Percentiles rank a stretch among this genome's conserved stretches.
Conservation (phyloP, 2,329 filamentous ascomycete genomes). For the Pyricularia pennisetigena region DNA sequence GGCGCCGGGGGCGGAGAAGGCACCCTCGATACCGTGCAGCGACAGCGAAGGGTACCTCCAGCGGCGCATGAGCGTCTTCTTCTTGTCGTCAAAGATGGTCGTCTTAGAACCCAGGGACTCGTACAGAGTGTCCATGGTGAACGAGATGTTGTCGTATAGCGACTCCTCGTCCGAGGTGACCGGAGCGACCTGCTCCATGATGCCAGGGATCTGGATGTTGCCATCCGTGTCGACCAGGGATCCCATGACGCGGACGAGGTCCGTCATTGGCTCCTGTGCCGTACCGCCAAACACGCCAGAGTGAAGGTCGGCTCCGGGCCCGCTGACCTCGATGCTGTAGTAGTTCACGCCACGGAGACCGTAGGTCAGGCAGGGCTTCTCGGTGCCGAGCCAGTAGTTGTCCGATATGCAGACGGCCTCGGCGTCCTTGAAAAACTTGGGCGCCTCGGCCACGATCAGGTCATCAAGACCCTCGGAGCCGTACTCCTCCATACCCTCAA, state of each 20-base stretch:
- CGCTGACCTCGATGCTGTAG: slow-evolving; percentile 85
- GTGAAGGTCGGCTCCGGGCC: slow-evolving; percentile 88
- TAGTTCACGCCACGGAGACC: slow-evolving; percentile 97
- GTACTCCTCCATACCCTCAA: slow-evolving; percentile 99
- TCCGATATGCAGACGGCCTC: slow-evolving; percentile 98
- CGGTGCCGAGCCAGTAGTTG: slow-evolving; percentile 99
- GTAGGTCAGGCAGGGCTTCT: slow-evolving; percentile 97
- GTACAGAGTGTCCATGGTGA: slow-evolving; percentile 93
- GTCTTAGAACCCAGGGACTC: slow-evolving; percentile 86
- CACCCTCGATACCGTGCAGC: slow-evolving; percentile 89
- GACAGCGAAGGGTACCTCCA: slow-evolving; percentile 95
- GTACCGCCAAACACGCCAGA: slow-evolving; percentile 95
- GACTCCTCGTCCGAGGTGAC: slow-evolving; percentile 76
- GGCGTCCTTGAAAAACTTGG: slow-evolving; percentile 89
- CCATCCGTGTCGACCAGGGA: slow-evolving; percentile 82
- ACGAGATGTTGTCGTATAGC: slow-evolving; percentile 84
- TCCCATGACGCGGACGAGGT: slow-evolving; percentile 72
- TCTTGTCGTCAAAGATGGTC: slow-evolving; percentile 79
- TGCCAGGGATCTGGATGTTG: slow-evolving; percentile 88
- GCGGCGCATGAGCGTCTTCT: slow-evolving; percentile 85
- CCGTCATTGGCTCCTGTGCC: slow-evolving; percentile 97
- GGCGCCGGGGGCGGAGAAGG: slow-evolving; percentile 83
- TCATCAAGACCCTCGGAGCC: slow-evolving; percentile 94
- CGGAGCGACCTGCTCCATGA: slow-evolving; percentile 86
- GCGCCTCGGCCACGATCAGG: slow-evolving; percentile 82